Conservation (phyloP, 83 land plant species). For the Picea mariana region DNA sequence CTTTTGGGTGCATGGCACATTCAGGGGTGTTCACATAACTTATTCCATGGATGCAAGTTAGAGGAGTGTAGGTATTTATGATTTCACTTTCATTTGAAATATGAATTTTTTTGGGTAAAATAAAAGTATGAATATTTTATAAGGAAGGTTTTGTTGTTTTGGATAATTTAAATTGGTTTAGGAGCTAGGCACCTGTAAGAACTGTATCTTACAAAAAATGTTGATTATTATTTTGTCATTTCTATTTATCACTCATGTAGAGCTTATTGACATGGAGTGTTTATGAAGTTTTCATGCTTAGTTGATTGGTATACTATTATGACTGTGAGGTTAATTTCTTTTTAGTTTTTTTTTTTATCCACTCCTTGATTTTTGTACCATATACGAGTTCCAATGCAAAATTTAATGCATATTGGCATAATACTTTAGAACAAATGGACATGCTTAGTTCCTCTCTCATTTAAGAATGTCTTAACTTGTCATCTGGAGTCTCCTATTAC, state of each 20-base stretch:
- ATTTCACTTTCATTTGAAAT: neutral
- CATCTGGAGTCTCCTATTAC: neutral
- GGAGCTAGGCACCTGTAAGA: neutral
- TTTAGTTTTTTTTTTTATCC: neutral
- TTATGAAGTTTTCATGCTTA: neutral
- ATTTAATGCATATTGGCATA: neutral
- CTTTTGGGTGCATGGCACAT: too few relatives aligned
- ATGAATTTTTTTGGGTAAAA: neutral
- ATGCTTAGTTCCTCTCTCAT: neutral
- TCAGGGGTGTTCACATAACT: conserved; percentile 79
- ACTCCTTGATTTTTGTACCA: neutral
- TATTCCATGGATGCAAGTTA: conserved; percentile 93
- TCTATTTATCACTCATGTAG: neutral
- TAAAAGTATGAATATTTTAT: neutral
- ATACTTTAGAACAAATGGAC: neutral
- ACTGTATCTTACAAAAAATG: neutral
- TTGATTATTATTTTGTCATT: neutral
- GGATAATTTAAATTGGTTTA: neutral
- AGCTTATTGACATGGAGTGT: neutral
- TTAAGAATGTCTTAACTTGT: neutral
- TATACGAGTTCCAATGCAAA: neutral
- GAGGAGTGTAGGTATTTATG: conserved; percentile 84
- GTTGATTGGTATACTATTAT: too few relatives aligned
- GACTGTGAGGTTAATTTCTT: neutral
- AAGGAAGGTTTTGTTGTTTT: neutral